These are phyloP conservation scores for Cyclaneusma minus DNA, from an alignment of 2,329 filamentous ascomycete species.

Conservation along the genomic window DNA sequence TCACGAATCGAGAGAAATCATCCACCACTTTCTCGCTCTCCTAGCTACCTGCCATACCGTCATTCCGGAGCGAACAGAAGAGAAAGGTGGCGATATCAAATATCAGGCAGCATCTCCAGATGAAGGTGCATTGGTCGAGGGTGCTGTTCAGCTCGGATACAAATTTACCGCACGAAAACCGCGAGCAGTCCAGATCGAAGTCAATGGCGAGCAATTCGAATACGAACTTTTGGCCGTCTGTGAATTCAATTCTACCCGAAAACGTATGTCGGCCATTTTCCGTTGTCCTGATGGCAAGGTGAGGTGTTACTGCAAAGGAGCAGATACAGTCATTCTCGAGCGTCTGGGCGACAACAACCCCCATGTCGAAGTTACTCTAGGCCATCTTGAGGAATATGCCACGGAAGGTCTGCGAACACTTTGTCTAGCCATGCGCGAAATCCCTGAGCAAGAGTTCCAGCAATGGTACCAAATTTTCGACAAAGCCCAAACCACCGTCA, in stretches of 20 bases:
- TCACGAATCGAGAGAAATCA: conserved; percentile 41
- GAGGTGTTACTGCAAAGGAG: conserved; percentile 86
- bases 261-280: conserved; percentile 96
- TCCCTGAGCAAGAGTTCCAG: conserved; percentile 76
- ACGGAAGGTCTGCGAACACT: conserved; percentile 90
- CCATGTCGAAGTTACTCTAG: conserved; percentile 75
- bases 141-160: conserved; percentile 74
- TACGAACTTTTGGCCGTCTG: conserved; percentile 94
- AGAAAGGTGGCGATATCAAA: conserved; percentile 70
- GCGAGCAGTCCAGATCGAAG: conserved; percentile 69
- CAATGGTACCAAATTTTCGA: conserved; percentile 83
- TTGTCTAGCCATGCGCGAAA: conserved; percentile 85
- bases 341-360: conserved; percentile 71
- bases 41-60: conserved; percentile 91
- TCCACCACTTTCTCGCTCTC: conserved; percentile 75
- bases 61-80: conserved; percentile 76
- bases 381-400: conserved; percentile 96
- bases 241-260: conserved; percentile 95
- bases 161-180: conserved; percentile 84
- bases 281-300: conserved; percentile 93
- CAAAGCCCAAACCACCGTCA: conserved; percentile 74
- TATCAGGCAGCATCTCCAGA: conserved; percentile 97
- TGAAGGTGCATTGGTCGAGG: conserved; percentile 90
- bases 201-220: conserved; percentile 55
- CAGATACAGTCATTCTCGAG: conserved; percentile 94